Conservation (phyloP, 1,284 basidiomycete genomes). For the Ganoderma multipileum region DNA sequence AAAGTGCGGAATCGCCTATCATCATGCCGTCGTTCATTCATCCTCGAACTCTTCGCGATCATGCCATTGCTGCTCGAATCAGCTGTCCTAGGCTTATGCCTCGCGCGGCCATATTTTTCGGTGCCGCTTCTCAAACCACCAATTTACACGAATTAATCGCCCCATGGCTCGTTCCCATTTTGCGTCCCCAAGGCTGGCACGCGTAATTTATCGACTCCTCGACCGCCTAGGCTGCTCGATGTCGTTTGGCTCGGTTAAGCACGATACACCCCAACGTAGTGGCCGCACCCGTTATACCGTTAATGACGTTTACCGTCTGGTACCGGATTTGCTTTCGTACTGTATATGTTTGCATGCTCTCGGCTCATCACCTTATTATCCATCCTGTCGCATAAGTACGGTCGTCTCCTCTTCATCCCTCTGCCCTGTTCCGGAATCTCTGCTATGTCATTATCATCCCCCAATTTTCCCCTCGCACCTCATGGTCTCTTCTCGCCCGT, state of each 20-base stretch:
- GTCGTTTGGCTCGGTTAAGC: conserved; percentile 28
- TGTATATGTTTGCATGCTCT: conserved; percentile 14
- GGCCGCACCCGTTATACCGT: conserved; percentile 9
- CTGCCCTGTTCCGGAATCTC: conserved; percentile 16
- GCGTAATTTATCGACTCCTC: conserved; percentile 32
- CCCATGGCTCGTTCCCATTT: conserved; percentile 12
- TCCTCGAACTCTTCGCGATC: background rate
- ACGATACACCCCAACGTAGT: conserved; percentile 6
- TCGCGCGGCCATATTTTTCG: conserved; percentile 31
- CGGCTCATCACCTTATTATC: conserved; percentile 6
- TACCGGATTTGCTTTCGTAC: conserved; percentile 17
- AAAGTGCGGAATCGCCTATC: conserved; percentile 20
- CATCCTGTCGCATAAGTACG: background rate
- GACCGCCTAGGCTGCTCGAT: conserved; percentile 21
- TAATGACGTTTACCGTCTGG: conserved; percentile 13
- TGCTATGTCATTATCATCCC: conserved; percentile 14
- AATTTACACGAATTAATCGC: conserved; percentile 2
- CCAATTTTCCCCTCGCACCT: conserved; percentile 11
- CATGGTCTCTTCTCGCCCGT: conserved; percentile 24
- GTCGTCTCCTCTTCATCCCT: conserved; percentile 19
- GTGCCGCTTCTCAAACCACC: conserved; percentile 20
- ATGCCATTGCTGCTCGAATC: background rate
- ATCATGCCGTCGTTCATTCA: conserved; percentile 2
- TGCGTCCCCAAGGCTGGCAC: conserved; percentile 12
- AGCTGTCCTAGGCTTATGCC: background rate